Conservation (phyloP, 768 basidiomycete genomes). For the Aureoboletus auriporus region DNA sequence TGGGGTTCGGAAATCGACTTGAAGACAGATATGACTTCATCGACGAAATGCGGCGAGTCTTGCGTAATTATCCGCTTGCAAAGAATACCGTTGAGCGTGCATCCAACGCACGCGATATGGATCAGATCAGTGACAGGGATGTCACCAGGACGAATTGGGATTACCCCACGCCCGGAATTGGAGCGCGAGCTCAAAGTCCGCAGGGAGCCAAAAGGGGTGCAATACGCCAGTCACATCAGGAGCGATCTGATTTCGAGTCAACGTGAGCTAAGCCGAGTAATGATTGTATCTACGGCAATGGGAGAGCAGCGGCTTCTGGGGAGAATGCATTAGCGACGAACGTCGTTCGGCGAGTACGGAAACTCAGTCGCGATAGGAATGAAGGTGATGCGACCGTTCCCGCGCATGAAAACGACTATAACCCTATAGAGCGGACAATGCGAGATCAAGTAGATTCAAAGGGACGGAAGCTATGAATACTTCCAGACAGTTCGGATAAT, state of each 20-base stretch:
- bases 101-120: constrained; percentile 2
- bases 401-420: constrained; percentile 14
- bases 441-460: constrained; percentile 17
- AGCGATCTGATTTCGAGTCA: not conserved
- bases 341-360: not conserved
- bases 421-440: constrained; percentile 22
- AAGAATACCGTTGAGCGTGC: not conserved
- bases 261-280: constrained; percentile 6
- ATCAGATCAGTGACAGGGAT: not conserved
- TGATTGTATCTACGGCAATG: not conserved
- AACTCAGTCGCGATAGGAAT: constrained; percentile 13
- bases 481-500: not conserved
- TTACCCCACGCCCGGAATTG: constrained; percentile 1
- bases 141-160: not conserved
- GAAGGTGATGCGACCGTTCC: constrained; percentile 6
- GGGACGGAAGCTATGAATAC: constrained; percentile 2
- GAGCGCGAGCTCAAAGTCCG: not conserved
- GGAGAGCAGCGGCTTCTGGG: not conserved
- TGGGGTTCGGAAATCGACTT: constrained; percentile 2
- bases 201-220: not conserved
- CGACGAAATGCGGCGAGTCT: constrained; percentile 1
- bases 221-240: constrained; percentile 5
- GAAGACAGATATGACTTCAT: constrained; percentile 6
- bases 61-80: not conserved
- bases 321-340: constrained; percentile 7